A percentile compares a stretch with the other conserved stretches of the same genome.
phyloP scores from a whole-genome alignment of 1,284 basidiomycete species.

The Schizophyllum amplum region DNA sequence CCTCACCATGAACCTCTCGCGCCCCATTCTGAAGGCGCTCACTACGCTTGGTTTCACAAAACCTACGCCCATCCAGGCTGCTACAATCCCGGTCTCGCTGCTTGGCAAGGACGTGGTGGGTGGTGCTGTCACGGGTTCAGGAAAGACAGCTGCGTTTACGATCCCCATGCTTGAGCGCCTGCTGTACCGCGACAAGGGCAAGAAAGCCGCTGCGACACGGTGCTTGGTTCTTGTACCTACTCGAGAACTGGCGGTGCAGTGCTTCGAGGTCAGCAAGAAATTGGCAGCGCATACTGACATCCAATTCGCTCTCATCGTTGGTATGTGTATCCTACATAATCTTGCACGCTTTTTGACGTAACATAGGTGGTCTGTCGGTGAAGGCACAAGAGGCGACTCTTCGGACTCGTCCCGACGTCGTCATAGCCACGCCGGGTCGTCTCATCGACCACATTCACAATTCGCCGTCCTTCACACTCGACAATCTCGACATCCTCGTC shows the following conservation, averaged over 20 bases:
- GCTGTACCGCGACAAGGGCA: constrained; percentile 81
- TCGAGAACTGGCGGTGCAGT: constrained; percentile 91
- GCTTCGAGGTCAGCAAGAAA: constrained; percentile 84
- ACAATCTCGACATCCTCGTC: constrained; percentile 88
- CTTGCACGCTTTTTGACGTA: constrained; percentile 6
- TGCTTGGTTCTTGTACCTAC: constrained; percentile 92
- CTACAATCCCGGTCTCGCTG: constrained; percentile 88
- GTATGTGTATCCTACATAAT: constrained; percentile 33
- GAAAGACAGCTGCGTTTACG: constrained; percentile 95
- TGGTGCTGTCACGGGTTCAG: constrained; percentile 90
- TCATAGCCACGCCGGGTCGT: constrained; percentile 94
- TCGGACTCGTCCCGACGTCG: constrained; percentile 81
- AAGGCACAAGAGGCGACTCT: constrained; percentile 86
- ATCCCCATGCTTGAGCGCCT: constrained; percentile 91
- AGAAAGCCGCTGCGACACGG: constrained; percentile 82
- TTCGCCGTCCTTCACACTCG: constrained; percentile 88
- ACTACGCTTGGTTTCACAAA: constrained; percentile 73
- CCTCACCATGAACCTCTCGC: constrained; percentile 81
- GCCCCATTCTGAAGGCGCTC: constrained; percentile 83
- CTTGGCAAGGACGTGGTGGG: constrained; percentile 95
- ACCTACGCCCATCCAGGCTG: constrained; percentile 94
- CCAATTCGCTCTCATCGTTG: constrained; percentile 82
- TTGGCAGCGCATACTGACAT: constrained; percentile 85
- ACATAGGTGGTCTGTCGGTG: constrained; percentile 78
- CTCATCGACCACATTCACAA: constrained; percentile 97